A percentile compares a stretch with the other conserved stretches of the same genome.
Conservation (phyloP, 2,329 filamentous ascomycete species). For the Cucurbitaria berberidis region DNA sequence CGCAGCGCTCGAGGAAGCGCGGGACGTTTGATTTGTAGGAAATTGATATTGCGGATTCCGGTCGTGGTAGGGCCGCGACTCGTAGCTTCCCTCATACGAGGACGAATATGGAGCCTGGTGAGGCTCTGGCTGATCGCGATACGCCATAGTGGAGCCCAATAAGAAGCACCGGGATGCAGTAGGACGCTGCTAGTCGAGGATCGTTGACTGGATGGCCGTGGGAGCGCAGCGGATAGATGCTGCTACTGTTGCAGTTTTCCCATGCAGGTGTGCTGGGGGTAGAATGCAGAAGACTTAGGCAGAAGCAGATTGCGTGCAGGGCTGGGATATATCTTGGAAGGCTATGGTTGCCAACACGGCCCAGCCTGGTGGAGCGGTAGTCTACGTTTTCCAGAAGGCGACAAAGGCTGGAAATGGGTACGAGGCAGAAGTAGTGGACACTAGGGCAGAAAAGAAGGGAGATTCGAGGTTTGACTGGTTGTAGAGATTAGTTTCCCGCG, state of each 20-base stretch:
- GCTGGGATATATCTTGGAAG: conserved; percentile 8
- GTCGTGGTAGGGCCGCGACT: conserved; percentile 23
- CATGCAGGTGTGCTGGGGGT: conserved; percentile 25
- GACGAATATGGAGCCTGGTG: conserved; percentile 21
- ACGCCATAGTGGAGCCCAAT: conserved; percentile 24
- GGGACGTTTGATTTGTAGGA: conserved; percentile 23
- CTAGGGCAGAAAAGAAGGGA: conserved; percentile 6
- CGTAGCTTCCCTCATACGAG: conserved; percentile 29
- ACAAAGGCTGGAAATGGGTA: conserved; percentile 11
- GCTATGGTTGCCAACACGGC: conserved; percentile 15
- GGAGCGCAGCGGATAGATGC: conserved; percentile 28
- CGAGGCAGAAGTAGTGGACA: conserved; percentile 10
- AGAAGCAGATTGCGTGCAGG: conserved; percentile 10
- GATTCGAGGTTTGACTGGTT: conserved; percentile 17
- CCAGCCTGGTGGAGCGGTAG: conserved; percentile 22
- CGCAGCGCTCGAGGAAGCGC: conserved; percentile 40
- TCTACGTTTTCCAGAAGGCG: conserved; percentile 21
- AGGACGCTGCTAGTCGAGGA: conserved; percentile 25
- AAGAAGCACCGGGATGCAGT: conserved; percentile 15
- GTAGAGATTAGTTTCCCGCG: conserved; percentile 3
- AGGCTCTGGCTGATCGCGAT: conserved; percentile 24
- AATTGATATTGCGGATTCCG: conserved; percentile 36
- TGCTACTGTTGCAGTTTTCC: conserved; percentile 25
- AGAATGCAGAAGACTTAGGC: conserved; percentile 9
- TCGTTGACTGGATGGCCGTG: conserved; percentile 8